Evolutionary conservation across 2,329 filamentous ascomycete species (phyloP).

Genomic region (Cryphonectria parasitica): DNA sequence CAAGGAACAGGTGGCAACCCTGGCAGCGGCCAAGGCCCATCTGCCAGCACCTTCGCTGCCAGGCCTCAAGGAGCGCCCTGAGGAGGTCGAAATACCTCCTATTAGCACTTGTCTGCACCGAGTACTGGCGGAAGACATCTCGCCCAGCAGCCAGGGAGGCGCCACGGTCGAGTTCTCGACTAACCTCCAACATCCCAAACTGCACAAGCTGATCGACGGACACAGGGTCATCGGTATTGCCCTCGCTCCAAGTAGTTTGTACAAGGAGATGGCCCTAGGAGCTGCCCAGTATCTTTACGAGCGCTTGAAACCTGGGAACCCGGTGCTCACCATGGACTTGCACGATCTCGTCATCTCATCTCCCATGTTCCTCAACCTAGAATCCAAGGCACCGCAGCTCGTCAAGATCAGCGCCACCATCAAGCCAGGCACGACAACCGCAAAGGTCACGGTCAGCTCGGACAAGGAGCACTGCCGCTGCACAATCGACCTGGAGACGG

Average conservation of each 20-base stretch:
- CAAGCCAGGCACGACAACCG: background rate
- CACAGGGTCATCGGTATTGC: constrained; percentile 61
- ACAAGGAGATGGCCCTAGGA: constrained; percentile 61
- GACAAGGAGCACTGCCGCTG: background rate
- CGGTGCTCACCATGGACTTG: background rate
- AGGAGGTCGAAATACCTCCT: background rate
- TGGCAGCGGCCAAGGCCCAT: background rate
- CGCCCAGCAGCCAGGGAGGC: background rate
- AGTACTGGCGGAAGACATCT: background rate
- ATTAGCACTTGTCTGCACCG: constrained; percentile 29
- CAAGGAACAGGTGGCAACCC: constrained; percentile 39
- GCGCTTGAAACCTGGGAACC: background rate
- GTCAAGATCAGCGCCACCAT: background rate
- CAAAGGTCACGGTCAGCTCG: background rate
- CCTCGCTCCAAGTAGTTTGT: constrained; percentile 55
- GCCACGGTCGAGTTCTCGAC: constrained; percentile 11
- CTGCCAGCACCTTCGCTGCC: background rate
- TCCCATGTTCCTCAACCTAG: background rate
- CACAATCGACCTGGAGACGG: constrained; percentile 56
- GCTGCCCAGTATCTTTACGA: constrained; percentile 50
- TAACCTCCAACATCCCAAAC: constrained; percentile 54
- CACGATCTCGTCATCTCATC: background rate
- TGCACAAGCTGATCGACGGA: constrained; percentile 57
- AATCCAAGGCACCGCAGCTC: background rate
- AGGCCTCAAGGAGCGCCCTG: background rate